A percentile compares a stretch with the other conserved stretches of the same genome.
phyloP scores from a whole-genome alignment of 176 grass and related monocot species.

The Raddia distichophylla region DNA sequence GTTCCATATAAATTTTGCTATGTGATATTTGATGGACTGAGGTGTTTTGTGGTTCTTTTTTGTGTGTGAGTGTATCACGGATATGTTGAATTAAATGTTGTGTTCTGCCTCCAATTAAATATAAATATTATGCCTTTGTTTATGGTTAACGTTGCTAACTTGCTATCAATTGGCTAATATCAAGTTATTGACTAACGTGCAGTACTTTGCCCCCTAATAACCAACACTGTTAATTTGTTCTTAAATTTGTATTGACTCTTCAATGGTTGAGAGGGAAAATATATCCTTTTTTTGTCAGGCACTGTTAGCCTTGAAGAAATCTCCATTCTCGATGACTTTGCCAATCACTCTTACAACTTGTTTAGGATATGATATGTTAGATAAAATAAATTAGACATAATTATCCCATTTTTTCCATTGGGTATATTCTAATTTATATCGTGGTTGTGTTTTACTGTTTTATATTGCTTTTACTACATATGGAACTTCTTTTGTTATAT shows the following conservation, averaged over 20 bases:
- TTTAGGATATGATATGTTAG: background rate
- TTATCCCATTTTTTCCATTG: background rate
- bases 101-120: background rate
- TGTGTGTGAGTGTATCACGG: background rate
- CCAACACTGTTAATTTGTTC: background rate
- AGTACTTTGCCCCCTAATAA: background rate
- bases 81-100: background rate
- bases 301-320: background rate
- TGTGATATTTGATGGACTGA: background rate
- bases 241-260: background rate
- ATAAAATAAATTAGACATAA: background rate
- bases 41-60: background rate
- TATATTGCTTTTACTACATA: background rate
- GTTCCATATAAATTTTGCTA: background rate
- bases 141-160: background rate
- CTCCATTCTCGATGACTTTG: background rate
- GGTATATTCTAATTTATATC: background rate
- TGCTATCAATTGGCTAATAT: background rate
- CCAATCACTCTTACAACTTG: background rate
- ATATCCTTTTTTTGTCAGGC: background rate
- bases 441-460: background rate
- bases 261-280: no score
- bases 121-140: background rate
- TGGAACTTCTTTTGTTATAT: background rate
- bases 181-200: background rate